These are phyloP conservation scores for Blastocystis sp. DNA, from an alignment of 352 stramenopile genomes.

Conservation along the genomic window DNA sequence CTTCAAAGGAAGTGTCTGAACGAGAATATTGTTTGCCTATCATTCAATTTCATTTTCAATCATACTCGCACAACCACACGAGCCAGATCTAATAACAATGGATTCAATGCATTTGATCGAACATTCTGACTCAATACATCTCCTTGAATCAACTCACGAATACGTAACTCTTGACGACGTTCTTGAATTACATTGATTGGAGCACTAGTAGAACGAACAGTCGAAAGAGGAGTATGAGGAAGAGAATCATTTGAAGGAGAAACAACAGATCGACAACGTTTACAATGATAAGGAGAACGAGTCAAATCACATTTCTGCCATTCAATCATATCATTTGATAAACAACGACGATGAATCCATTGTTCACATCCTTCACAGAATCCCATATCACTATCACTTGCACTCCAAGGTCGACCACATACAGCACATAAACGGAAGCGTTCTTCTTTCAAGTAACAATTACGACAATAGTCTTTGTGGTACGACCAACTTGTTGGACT, in stretches of 20 bases:
- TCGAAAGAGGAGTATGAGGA: too few relatives aligned
- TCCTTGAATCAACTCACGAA: neutral
- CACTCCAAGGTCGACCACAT: neutral
- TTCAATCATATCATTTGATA: constrained; percentile 11
- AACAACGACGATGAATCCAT: constrained; percentile 32
- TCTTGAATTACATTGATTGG: neutral
- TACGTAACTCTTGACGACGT: constrained; percentile 1
- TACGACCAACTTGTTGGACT: constrained; percentile 8
- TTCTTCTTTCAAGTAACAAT: constrained; percentile 6
- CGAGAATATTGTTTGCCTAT: constrained; percentile 13
- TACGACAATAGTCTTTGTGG: constrained; percentile 26
- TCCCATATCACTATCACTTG: neutral
- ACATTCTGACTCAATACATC: neutral
- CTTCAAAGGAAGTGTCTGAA: neutral
- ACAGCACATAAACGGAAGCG: neutral
- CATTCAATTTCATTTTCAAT: neutral
- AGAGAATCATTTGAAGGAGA: too few relatives aligned
- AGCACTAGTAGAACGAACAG: neutral
- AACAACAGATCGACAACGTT: constrained; percentile 6
- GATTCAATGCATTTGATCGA: neutral
- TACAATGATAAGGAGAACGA: constrained; percentile 15
- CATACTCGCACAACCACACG: neutral
- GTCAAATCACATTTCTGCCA: constrained; percentile 34
- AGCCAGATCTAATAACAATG: neutral
- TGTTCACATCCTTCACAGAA: constrained; percentile 34